Percentiles rank a stretch among this genome's conserved stretches.
phyloP scores from a whole-genome alignment of 2,329 filamentous ascomycete species.

The Colletotrichum tropicale region DNA sequence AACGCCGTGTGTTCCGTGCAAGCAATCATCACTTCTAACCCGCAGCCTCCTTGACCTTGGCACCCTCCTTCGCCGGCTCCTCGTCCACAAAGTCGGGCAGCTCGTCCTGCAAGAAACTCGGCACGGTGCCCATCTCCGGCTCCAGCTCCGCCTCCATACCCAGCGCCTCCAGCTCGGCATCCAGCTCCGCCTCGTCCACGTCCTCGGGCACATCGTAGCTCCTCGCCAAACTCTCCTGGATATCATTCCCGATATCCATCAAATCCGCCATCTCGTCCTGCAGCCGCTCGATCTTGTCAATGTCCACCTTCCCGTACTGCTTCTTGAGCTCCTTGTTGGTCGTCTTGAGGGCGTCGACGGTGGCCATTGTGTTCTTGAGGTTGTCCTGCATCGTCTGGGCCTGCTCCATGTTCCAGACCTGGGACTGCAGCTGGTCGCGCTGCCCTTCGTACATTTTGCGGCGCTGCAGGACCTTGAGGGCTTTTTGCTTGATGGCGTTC shows the following conservation, averaged over 20 bases:
- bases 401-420: constrained; percentile 99
- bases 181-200: constrained; percentile 93
- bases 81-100: constrained; percentile 92
- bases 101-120: constrained; percentile 90
- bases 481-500: constrained; percentile 89
- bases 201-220: constrained; percentile 97
- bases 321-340: constrained; percentile 91
- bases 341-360: constrained; percentile 95
- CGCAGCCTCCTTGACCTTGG: constrained; percentile 85
- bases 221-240: constrained; percentile 89
- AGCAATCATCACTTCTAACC: constrained; percentile 5
- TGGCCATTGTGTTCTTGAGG: constrained; percentile 97
- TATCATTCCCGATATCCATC: constrained; percentile 97
- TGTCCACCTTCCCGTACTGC: constrained; percentile 96
- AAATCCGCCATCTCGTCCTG: constrained; percentile 99
- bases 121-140: constrained; percentile 67
- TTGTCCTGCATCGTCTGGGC: constrained; percentile 99
- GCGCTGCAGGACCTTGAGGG: constrained; percentile 90
- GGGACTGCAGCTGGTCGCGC: constrained; percentile 89
- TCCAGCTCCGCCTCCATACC: constrained; percentile 95
- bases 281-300: constrained; percentile 96
- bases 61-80: constrained; percentile 71
- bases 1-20: background rate
- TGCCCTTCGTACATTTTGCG: constrained; percentile 94
- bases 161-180: constrained; percentile 93